phyloP scores from a whole-genome alignment of 164 flowering plant genomes.

The Pachysandra terminalis region DNA sequence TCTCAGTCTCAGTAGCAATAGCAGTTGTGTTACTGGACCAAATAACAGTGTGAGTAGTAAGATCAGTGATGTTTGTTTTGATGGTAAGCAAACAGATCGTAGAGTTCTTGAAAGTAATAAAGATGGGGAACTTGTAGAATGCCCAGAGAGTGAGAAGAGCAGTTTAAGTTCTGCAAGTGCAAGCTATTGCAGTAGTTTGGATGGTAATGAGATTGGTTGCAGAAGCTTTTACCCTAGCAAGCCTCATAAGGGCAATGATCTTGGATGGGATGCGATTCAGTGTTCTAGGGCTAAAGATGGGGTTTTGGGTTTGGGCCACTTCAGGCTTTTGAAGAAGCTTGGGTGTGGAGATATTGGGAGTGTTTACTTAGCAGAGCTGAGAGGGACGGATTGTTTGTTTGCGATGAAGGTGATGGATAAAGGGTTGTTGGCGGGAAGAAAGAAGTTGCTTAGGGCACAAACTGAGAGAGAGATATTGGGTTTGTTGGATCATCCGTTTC shows the following conservation, averaged over 20 bases:
- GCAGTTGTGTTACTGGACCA: constrained; percentile 39
- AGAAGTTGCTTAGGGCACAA: constrained; percentile 70
- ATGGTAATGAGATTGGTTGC: constrained; percentile 39
- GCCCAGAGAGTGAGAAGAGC: constrained; percentile 38
- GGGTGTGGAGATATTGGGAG: constrained; percentile 93
- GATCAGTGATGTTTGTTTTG: constrained; percentile 23
- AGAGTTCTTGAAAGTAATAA: constrained; percentile 18
- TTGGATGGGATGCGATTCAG: constrained; percentile 74
- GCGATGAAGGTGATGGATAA: constrained; percentile 94
- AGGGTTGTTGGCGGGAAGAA: constrained; percentile 64
- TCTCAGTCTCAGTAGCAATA: constrained; percentile 35
- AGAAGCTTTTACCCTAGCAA: constrained; percentile 45
- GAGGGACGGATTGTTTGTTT: constrained; percentile 66
- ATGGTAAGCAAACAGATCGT: constrained; percentile 17
- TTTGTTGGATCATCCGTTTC: constrained; percentile 80
- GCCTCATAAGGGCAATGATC: constrained; percentile 78
- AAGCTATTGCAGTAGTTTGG: constrained; percentile 28
- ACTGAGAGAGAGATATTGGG: constrained; percentile 78
- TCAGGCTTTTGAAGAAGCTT: constrained; percentile 76
- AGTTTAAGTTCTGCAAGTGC: constrained; percentile 41
- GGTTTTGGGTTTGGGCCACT: constrained; percentile 60
- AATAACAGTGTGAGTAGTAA: constrained; percentile 31
- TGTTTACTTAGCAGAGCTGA: constrained; percentile 78
- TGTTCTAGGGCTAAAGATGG: constrained; percentile 45
- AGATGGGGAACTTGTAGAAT: constrained; percentile 21